These are phyloP conservation scores for Hyaloraphidium curvatum DNA, from an alignment of 192 early-diverging fungal genomes.

Conservation along the genomic window DNA sequence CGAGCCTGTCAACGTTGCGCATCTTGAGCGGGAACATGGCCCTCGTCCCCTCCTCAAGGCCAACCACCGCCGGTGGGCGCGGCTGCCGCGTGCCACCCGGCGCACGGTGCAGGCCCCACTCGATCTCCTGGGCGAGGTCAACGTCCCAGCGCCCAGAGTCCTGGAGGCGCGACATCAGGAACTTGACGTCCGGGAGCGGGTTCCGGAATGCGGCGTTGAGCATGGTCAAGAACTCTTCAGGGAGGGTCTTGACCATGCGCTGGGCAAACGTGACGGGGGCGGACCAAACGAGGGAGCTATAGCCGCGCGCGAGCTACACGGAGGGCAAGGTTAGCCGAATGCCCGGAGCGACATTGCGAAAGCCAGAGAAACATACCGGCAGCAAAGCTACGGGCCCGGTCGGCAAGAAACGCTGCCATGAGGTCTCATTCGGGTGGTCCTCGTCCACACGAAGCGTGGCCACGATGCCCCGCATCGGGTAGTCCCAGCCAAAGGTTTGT, in stretches of 20 bases:
- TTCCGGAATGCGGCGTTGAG: constrained; percentile 71
- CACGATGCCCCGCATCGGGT: constrained; percentile 67
- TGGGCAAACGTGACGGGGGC: constrained; percentile 39
- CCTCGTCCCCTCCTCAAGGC: constrained; percentile 39
- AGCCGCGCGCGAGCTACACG: constrained; percentile 30
- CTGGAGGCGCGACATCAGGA: constrained; percentile 37
- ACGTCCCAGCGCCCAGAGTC: constrained; percentile 16
- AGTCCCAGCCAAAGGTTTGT: constrained; percentile 69
- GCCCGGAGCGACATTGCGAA: not conserved
- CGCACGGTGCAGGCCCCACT: constrained; percentile 39
- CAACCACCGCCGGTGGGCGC: constrained; percentile 40
- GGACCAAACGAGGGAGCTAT: constrained; percentile 83
- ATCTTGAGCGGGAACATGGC: constrained; percentile 70
- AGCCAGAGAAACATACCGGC: constrained; percentile 35
- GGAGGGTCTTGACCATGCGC: constrained; percentile 37
- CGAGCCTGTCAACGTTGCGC: constrained; percentile 58
- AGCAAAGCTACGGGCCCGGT: constrained; percentile 83
- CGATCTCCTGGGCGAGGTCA: constrained; percentile 32
- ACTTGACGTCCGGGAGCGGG: constrained; percentile 47
- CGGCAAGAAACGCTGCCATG: constrained; percentile 89
- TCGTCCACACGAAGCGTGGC: constrained; percentile 54
- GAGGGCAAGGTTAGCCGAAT: not conserved
- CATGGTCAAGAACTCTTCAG: constrained; percentile 36
- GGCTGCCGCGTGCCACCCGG: not conserved
- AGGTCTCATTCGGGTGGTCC: constrained; percentile 32